Conservation (phyloP, 1,284 basidiomycete genomes). For the Chondrostereum purpureum region DNA sequence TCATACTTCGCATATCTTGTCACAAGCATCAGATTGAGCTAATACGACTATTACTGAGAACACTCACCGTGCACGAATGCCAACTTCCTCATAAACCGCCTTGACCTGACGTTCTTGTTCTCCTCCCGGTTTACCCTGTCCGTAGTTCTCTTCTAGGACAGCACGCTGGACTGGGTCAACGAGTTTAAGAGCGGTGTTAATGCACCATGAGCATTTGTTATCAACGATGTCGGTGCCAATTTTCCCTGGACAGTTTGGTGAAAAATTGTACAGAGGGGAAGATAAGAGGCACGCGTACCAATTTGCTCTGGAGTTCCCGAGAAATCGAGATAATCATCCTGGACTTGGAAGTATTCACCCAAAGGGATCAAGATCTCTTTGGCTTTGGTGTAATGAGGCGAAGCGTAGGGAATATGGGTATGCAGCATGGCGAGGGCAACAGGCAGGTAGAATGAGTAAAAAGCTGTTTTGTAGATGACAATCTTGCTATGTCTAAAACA, state of each 20-base stretch:
- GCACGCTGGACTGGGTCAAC: constrained; percentile 50
- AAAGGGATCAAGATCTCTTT: constrained; percentile 85
- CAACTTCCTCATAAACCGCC: constrained; percentile 69
- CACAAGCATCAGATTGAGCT: too few species aligned
- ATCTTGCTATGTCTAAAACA: constrained; percentile 78
- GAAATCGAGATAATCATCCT: constrained; percentile 97
- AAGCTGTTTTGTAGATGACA: constrained; percentile 97
- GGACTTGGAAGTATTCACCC: constrained; percentile 98
- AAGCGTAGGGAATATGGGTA: constrained; percentile 60
- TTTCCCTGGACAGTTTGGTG: too few species aligned
- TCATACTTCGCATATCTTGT: constrained; percentile 75
- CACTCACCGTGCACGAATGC: too few species aligned
- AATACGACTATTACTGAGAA: too few species aligned
- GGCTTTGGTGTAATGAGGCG: constrained; percentile 78
- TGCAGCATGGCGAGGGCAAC: constrained; percentile 91
- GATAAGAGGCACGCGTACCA: too few species aligned
- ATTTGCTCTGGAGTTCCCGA: constrained; percentile 83
- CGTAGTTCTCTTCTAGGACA: constrained; percentile 79
- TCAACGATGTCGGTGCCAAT: constrained; percentile 97
- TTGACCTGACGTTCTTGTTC: constrained; percentile 73
- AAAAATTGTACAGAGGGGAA: too few species aligned
- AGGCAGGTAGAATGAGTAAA: constrained; percentile 98
- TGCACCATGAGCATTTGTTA: constrained; percentile 98
- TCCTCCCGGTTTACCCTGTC: constrained; percentile 62
- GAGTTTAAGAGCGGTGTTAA: constrained; percentile 80